These are phyloP conservation scores for Sporothrix phasma DNA, from an alignment of 2,329 filamentous ascomycete genomes.

Conservation along the genomic window DNA sequence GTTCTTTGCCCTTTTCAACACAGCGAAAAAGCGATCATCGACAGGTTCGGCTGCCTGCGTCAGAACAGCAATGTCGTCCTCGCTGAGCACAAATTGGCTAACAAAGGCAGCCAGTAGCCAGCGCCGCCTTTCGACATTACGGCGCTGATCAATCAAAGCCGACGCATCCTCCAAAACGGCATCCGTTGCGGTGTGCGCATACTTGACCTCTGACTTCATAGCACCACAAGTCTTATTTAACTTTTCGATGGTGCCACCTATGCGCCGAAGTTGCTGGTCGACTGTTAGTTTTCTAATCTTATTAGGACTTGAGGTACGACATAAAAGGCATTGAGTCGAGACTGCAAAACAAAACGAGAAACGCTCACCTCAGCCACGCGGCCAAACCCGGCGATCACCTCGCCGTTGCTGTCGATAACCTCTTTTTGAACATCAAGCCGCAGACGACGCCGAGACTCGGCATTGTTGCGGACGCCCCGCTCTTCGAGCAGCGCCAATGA, in stretches of 20 bases:
- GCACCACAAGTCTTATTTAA: slow-evolving; percentile 71
- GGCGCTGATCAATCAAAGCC: slow-evolving; percentile 60
- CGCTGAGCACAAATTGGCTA: slow-evolving; percentile 72
- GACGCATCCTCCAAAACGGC: slow-evolving; percentile 70
- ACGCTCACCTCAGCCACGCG: slow-evolving; percentile 68
- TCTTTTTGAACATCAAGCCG: slow-evolving; percentile 81
- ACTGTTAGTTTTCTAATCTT: no score
- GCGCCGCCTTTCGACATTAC: slow-evolving; percentile 70
- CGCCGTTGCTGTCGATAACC: slow-evolving; percentile 84
- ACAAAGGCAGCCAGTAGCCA: slow-evolving; percentile 67
- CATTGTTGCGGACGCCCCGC: slow-evolving; percentile 59
- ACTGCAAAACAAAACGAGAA: not conserved
- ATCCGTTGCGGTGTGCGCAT: slow-evolving; percentile 64
- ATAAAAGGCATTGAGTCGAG: not conserved
- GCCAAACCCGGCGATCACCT: slow-evolving; percentile 80
- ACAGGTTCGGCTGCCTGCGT: slow-evolving; percentile 74
- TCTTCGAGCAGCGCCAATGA: slow-evolving; percentile 69
- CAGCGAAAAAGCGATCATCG: slow-evolving; percentile 71
- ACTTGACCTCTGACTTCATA: slow-evolving; percentile 66
- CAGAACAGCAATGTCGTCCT: slow-evolving; percentile 65
- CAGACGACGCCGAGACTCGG: slow-evolving; percentile 68
- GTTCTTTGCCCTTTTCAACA: slow-evolving; percentile 69
- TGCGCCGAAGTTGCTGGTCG: slow-evolving; percentile 69
- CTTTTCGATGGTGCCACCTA: slow-evolving; percentile 66
- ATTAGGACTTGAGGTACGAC: not conserved